Evolutionary conservation across 176 grass and related monocot genomes (phyloP).

Genomic region (Oryza officinalis): DNA sequence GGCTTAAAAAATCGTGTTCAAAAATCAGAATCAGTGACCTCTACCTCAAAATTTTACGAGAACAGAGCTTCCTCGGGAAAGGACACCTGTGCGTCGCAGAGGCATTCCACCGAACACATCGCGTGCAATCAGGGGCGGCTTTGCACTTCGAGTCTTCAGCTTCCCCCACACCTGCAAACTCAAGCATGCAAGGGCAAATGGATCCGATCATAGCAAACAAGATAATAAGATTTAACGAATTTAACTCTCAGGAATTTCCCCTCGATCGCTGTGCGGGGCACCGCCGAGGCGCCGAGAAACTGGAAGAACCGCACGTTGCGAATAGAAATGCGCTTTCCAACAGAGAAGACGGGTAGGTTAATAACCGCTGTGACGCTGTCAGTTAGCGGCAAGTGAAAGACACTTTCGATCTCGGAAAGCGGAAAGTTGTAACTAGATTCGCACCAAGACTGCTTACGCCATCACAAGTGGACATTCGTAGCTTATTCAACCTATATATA

Average conservation of each 20-base stretch:
- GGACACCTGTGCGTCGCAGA: not conserved
- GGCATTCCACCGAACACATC: conserved; percentile 23
- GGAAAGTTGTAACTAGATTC: not conserved
- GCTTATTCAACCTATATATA: not conserved
- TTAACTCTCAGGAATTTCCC: not conserved
- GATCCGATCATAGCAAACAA: not conserved
- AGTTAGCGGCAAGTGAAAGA: no score
- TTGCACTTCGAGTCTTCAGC: not conserved
- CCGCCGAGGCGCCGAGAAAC: not conserved
- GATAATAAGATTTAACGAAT: not conserved
- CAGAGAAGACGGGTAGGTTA: fast-evolving
- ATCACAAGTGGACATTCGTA: not conserved
- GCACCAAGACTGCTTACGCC: no score
- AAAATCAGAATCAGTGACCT: not conserved
- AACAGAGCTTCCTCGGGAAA: not conserved
- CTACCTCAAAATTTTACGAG: not conserved
- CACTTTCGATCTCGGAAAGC: not conserved
- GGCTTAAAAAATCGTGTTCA: not conserved
- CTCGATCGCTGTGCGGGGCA: not conserved
- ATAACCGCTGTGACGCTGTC: no score
- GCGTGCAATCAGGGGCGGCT: not conserved
- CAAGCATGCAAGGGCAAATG: not conserved
- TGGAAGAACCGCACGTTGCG: not conserved
- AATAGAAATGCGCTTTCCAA: not conserved
- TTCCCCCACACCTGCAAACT: not conserved